Percentiles rank a stretch among this genome's conserved stretches.
These are phyloP conservation scores for Rutidosis leptorrhynchoides DNA, from an alignment of 129 eudicot genomes.

Conservation along the genomic window DNA sequence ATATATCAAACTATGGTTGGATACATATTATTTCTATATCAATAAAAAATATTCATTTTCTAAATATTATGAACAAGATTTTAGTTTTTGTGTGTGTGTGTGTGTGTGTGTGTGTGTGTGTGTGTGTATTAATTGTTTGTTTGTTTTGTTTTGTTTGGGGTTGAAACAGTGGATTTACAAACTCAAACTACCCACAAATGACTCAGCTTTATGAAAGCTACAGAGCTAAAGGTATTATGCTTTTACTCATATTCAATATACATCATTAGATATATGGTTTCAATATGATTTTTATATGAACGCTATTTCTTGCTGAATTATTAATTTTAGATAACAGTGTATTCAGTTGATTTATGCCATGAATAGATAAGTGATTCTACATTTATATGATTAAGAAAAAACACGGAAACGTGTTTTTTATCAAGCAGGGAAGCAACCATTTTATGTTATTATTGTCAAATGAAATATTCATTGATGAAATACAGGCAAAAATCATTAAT, in stretches of 20 bases:
- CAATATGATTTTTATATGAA: neutral
- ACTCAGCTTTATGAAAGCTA: conserved; percentile 61
- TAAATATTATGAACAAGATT: no score
- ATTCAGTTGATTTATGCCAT: neutral
- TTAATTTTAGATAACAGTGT: neutral
- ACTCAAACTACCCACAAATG: conserved; percentile 56
- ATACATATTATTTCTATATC: no score
- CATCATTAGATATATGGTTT: neutral
- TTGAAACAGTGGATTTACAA: conserved; percentile 70
- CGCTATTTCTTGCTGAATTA: neutral
- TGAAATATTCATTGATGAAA: no score
- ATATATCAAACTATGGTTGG: no score
- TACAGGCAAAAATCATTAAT: no score
- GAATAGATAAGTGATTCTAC: neutral
- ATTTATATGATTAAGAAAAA: no score
- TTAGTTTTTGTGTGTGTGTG: no score
- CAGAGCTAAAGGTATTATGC: conserved; percentile 63
- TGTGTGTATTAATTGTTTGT: conserved; percentile 8
- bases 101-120: no score
- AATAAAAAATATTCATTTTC: no score
- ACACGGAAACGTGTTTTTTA: no score
- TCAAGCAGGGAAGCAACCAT: no score
- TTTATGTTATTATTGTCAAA: no score
- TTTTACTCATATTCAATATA: neutral
- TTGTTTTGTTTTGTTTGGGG: conserved; percentile 16